Evolutionary conservation across 2,329 filamentous ascomycete species (phyloP).

Genomic region (Pyrenophora seminiperda): DNA sequence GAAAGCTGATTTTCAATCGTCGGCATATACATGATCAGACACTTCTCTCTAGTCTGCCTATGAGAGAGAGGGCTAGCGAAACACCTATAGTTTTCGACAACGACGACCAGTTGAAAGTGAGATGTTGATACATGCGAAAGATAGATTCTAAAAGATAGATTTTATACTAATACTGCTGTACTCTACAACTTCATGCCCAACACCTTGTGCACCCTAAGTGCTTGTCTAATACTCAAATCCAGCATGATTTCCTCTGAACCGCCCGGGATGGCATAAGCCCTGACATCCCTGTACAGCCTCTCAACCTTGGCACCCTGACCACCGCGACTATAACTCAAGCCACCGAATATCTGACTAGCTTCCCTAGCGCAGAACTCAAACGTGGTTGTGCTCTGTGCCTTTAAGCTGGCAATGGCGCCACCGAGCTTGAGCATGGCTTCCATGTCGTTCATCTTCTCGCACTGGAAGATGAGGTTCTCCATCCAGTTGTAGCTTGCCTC

Average conservation of each 20-base stretch:
- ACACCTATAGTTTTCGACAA: background rate
- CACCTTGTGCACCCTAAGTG: conserved; percentile 83
- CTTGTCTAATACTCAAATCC: conserved; percentile 91
- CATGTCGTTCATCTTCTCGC: conserved; percentile 87
- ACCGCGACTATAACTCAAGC: conserved; percentile 86
- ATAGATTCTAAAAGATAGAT: too few species aligned
- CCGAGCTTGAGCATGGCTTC: conserved; percentile 96
- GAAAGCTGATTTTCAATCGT: too few species aligned
- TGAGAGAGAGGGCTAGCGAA: too few species aligned
- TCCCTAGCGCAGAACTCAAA: conserved; percentile 98
- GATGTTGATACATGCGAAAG: conserved; percentile 1
- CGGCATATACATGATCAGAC: too few species aligned
- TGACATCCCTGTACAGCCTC: conserved; percentile 89
- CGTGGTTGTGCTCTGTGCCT: conserved; percentile 90
- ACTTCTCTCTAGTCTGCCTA: too few species aligned
- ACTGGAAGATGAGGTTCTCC: conserved; percentile 93
- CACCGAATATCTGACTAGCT: conserved; percentile 96
- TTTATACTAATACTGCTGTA: background rate
- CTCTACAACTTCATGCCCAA: conserved; percentile 91
- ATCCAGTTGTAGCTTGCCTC: conserved; percentile 97
- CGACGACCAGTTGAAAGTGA: background rate
- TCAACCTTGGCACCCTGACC: conserved; percentile 96
- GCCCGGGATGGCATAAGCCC: conserved; percentile 92
- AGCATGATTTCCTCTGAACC: conserved; percentile 99
- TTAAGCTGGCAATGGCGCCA: conserved; percentile 89